Evolutionary conservation across 495 filamentous ascomycete genomes (phyloP).

Genomic region (Neurospora sp.): DNA sequence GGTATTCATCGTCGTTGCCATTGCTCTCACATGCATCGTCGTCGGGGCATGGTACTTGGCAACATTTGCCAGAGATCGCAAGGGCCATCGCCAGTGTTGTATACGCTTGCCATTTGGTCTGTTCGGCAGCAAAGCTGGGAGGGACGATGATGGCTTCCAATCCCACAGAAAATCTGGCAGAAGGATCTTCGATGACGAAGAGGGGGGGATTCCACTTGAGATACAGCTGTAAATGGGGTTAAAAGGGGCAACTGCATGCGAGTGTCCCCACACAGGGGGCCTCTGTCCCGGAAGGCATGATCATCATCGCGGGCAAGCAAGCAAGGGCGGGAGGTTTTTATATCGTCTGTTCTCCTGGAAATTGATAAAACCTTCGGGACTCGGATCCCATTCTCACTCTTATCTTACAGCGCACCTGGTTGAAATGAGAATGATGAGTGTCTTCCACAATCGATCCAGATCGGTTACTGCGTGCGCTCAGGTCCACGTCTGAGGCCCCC

Average conservation of each 20-base stretch:
- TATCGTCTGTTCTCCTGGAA: neutral
- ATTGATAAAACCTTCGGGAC: fast-evolving
- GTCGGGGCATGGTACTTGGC: neutral
- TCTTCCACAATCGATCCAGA: neutral
- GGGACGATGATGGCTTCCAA: neutral
- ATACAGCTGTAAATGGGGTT: neutral
- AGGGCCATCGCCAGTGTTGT: neutral
- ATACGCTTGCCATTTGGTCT: neutral
- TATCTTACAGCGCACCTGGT: neutral
- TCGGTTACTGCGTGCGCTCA: neutral
- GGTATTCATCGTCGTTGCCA: neutral
- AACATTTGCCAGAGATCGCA: neutral
- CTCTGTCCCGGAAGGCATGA: neutral
- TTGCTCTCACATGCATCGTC: neutral
- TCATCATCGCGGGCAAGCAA: neutral
- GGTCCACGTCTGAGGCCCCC: neutral
- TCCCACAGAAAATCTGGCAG: neutral
- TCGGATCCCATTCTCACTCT: neutral
- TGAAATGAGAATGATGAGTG: neutral
- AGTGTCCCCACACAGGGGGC: neutral
- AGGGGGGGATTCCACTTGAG: neutral
- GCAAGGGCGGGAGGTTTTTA: neutral
- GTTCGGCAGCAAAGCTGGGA: neutral
- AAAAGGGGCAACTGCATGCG: neutral
- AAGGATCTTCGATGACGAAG: neutral